A percentile compares a stretch with the other conserved stretches of the same genome.
Evolutionary conservation across 345 rosid species (phyloP).

Genomic region (thale cress (Arabidopsis thaliana)): DNA sequence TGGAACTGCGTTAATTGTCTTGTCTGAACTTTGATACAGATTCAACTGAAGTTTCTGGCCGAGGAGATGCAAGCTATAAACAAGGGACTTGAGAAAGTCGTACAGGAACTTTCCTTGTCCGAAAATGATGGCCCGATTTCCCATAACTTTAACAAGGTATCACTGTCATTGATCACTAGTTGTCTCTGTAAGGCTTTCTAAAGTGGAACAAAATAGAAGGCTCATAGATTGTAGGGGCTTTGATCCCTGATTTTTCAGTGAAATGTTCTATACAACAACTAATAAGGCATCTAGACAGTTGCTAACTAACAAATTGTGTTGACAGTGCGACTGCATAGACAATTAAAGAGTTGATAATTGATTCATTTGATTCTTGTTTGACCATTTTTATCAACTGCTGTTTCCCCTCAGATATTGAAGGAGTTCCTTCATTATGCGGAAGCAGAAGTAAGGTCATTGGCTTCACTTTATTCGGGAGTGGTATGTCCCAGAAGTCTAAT

Average conservation of each 20-base stretch:
- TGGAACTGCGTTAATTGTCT: slow-evolving; percentile 9
- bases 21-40: slow-evolving; percentile 50
- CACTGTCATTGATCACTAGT: slow-evolving; percentile 6
- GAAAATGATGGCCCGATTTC: slow-evolving; percentile 90
- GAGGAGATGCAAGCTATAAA: slow-evolving; percentile 99
- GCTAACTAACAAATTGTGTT: slow-evolving; percentile 17
- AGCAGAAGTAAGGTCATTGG: slow-evolving; percentile 81
- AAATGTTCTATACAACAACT: not conserved
- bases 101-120: slow-evolving; percentile 79
- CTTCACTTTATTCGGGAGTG: slow-evolving; percentile 85
- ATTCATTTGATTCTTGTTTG: slow-evolving; percentile 11
- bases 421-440: slow-evolving; percentile 82
- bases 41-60: slow-evolving; percentile 91
- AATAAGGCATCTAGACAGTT: not conserved
- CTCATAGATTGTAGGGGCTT: not conserved
- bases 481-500: slow-evolving; percentile 48
- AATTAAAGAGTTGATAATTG: not conserved
- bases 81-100: slow-evolving; percentile 93
- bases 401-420: slow-evolving; percentile 55
- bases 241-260: not conserved
- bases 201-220: not conserved
- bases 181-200: slow-evolving; percentile 6
- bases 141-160: slow-evolving; percentile 71
- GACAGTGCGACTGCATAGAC: not conserved
- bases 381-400: not conserved